phyloP scores from a whole-genome alignment of 1,139 yeast species.

The Blastobotrys raffinosifermentans region DNA sequence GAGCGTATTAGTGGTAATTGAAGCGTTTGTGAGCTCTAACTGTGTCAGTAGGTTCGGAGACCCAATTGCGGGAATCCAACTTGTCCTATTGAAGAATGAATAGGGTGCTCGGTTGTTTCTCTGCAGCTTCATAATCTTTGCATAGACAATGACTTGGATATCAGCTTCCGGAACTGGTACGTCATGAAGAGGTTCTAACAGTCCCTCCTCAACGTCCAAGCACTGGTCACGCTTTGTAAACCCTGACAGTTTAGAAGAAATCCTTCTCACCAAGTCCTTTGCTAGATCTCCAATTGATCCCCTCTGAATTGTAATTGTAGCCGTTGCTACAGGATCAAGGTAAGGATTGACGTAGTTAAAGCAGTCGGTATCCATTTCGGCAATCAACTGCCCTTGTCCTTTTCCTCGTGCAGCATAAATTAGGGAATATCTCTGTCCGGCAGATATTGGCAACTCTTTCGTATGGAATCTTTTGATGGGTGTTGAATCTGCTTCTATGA shows the following conservation, averaged over 20 bases:
- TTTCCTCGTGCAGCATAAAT: constrained; percentile 28
- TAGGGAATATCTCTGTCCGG: constrained; percentile 72
- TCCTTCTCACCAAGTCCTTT: background rate
- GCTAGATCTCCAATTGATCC: background rate
- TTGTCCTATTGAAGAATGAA: constrained; percentile 24
- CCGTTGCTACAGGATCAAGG: constrained; percentile 20
- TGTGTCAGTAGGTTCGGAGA: constrained; percentile 25
- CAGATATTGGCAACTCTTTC: constrained; percentile 54
- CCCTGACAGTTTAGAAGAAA: background rate
- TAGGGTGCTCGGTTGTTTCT: constrained; percentile 20
- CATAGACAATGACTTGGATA: constrained; percentile 14
- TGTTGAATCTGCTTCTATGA: constrained; percentile 71
- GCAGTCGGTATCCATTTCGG: constrained; percentile 20
- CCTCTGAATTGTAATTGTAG: constrained; percentile 3
- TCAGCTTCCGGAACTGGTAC: constrained; percentile 17
- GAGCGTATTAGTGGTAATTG: constrained; percentile 10
- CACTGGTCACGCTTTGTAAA: constrained; percentile 11
- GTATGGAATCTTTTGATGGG: constrained; percentile 52
- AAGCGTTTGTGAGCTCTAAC: constrained; percentile 16
- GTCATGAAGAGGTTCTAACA: constrained; percentile 12
- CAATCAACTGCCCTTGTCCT: constrained; percentile 33
- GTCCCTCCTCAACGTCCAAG: constrained; percentile 15
- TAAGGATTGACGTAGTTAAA: constrained; percentile 15
- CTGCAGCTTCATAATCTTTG: constrained; percentile 21
- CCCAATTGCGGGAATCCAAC: constrained; percentile 24